Percentiles rank a stretch among this genome's conserved stretches.
phyloP scores from a whole-genome alignment of 2,329 filamentous ascomycete genomes.

The Tolypocladium tundrense region DNA sequence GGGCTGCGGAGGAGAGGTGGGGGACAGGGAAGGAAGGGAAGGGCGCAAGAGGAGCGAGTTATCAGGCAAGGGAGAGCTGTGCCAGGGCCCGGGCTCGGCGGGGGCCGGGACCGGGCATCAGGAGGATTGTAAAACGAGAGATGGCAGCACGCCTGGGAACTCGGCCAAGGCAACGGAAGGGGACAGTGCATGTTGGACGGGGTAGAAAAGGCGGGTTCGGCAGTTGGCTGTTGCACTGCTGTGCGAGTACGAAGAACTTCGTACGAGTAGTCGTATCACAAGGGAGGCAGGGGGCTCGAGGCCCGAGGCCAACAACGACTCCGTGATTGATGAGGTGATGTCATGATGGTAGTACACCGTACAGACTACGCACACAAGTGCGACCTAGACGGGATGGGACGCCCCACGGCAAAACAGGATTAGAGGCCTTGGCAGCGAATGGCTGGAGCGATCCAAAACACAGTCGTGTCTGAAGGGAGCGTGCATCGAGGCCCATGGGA shows the following conservation, averaged over 20 bases:
- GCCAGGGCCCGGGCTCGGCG: not conserved
- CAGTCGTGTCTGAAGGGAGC: not conserved
- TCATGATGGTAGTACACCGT: not conserved
- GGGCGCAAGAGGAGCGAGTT: not conserved
- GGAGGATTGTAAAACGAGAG: not conserved
- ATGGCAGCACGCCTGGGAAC: not conserved
- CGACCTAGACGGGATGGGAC: not conserved
- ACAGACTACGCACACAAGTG: too few species aligned
- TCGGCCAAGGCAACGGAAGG: too few species aligned
- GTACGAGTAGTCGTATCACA: not conserved
- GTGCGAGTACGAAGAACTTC: not conserved
- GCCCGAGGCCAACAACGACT: not conserved
- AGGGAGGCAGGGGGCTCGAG: not conserved
- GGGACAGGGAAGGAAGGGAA: not conserved
- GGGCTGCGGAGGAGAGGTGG: constrained; percentile 1
- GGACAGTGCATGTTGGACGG: not conserved
- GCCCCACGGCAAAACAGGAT: not conserved
- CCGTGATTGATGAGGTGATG: not conserved
- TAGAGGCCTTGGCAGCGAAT: not conserved
- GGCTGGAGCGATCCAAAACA: not conserved
- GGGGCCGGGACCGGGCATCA: not conserved
- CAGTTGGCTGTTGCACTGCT: not conserved
- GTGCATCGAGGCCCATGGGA: not conserved
- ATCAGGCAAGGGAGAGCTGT: not conserved
- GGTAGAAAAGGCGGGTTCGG: not conserved